phyloP scores from a whole-genome alignment of 768 basidiomycete species.

The Podaxis sp. region DNA sequence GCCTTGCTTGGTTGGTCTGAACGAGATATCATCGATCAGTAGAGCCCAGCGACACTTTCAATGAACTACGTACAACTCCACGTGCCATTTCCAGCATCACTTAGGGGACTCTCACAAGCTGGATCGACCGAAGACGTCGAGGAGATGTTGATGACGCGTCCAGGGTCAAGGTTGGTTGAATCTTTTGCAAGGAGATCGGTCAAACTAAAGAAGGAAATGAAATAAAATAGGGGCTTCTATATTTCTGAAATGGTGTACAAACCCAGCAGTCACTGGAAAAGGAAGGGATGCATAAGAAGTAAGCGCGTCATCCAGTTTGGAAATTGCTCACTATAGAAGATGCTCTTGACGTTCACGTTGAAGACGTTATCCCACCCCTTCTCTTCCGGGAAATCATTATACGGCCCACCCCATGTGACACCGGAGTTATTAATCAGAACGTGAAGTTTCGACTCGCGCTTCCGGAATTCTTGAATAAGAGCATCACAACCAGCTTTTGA shows the following conservation, averaged over 20 bases:
- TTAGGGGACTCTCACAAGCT: constrained; percentile 46
- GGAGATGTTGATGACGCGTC: constrained; percentile 80
- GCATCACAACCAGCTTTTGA: constrained; percentile 78
- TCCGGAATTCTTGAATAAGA: constrained; percentile 65
- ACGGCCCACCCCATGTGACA: constrained; percentile 76
- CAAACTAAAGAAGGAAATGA: constrained; percentile 31
- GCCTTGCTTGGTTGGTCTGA: constrained; percentile 82
- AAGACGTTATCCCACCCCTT: constrained; percentile 86
- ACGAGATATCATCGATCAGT: neutral
- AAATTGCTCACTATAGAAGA: constrained; percentile 67
- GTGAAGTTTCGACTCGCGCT: constrained; percentile 70
- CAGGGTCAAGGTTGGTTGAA: constrained; percentile 61
- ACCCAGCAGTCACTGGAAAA: constrained; percentile 49
- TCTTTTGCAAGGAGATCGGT: constrained; percentile 66
- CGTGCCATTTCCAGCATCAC: constrained; percentile 57
- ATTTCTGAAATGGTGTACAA: constrained; percentile 13
- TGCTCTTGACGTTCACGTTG: constrained; percentile 80
- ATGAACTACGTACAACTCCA: constrained; percentile 67
- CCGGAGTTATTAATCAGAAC: constrained; percentile 86
- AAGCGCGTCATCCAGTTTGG: neutral
- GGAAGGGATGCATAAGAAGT: neutral
- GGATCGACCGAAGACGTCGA: constrained; percentile 63
- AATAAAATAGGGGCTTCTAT: neutral
- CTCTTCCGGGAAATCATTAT: constrained; percentile 69
- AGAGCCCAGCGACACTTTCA: neutral